Conservation (phyloP, 2,329 filamentous ascomycete species). For the Drechslera avenae region DNA sequence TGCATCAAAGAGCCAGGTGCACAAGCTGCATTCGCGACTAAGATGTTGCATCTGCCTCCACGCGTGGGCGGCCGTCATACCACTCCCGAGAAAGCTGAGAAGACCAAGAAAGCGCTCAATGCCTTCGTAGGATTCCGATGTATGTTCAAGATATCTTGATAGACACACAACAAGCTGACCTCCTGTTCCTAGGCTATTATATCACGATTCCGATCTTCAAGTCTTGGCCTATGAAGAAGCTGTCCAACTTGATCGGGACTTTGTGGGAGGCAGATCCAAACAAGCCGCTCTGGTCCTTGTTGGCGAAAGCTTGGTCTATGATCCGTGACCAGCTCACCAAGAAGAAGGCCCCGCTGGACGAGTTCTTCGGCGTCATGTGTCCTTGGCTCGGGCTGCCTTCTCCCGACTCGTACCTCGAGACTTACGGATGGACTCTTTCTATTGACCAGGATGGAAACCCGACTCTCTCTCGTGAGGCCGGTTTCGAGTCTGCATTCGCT, state of each 20-base stretch:
- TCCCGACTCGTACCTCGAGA: constrained; percentile 53
- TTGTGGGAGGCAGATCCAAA: constrained; percentile 59
- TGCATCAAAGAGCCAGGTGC: constrained; percentile 19
- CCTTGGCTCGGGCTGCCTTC: constrained; percentile 55
- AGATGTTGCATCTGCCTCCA: constrained; percentile 10
- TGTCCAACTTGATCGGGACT: constrained; percentile 56
- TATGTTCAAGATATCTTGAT: constrained; percentile 17
- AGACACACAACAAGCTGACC: constrained; percentile 5
- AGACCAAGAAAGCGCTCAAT: constrained; percentile 39
- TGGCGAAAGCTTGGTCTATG: constrained; percentile 62
- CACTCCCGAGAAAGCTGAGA: constrained; percentile 13
- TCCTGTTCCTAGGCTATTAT: constrained; percentile 50
- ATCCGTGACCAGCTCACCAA: constrained; percentile 58
- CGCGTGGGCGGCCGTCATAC: not conserved
- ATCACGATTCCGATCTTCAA: constrained; percentile 51
- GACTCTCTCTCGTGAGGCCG: constrained; percentile 18
- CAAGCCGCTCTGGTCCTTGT: constrained; percentile 58
- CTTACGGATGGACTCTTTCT: constrained; percentile 55
- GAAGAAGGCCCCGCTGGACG: constrained; percentile 53
- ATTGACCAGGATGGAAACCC: constrained; percentile 35
- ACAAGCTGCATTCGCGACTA: constrained; percentile 19
- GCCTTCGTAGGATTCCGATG: constrained; percentile 47
- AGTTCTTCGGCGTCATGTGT: constrained; percentile 55
- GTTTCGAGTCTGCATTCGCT: constrained; percentile 17
- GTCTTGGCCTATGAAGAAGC: constrained; percentile 57